Percentiles rank a stretch among this genome's conserved stretches.
Evolutionary conservation across 495 filamentous ascomycete species (phyloP).

Genomic region (Viridothelium virens): DNA sequence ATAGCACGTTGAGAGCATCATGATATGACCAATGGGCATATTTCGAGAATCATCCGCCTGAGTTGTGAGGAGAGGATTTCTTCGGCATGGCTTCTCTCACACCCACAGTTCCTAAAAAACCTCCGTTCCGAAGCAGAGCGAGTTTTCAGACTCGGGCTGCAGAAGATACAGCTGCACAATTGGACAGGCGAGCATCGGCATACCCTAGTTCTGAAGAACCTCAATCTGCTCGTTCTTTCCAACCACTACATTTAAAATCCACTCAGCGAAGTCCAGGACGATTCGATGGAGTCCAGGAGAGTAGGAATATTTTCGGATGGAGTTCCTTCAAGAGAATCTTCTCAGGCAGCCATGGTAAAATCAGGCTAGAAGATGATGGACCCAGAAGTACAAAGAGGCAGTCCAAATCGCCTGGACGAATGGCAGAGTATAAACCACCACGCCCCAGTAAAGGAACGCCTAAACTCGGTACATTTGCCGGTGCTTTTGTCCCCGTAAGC

Average conservation of each 20-base stretch:
- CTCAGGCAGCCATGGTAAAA: conserved; percentile 1
- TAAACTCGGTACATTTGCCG: conserved; percentile 68
- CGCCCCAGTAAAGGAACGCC: conserved; percentile 44
- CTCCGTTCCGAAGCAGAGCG: conserved; percentile 38
- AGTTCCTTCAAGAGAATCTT: background rate
- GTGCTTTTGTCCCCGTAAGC: conserved; percentile 79
- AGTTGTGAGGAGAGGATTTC: background rate
- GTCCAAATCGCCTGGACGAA: conserved; percentile 11
- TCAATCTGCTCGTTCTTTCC: conserved; percentile 4
- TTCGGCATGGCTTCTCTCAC: background rate
- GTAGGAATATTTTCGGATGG: background rate
- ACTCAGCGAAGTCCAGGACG: conserved; percentile 14
- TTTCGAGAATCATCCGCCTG: background rate
- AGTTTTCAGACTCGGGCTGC: conserved; percentile 50
- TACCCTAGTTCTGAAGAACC: background rate
- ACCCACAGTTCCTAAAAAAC: conserved; percentile 15
- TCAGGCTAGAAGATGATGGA: conserved; percentile 7
- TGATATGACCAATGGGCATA: background rate
- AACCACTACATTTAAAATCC: conserved; percentile 22
- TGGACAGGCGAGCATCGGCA: conserved; percentile 36
- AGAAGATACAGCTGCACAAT: conserved; percentile 47
- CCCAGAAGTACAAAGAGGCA: background rate
- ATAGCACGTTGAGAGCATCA: too few relatives aligned
- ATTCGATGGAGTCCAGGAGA: conserved; percentile 9
- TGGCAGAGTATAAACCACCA: conserved; percentile 29